Evolutionary conservation across 768 basidiomycete genomes (phyloP).

Genomic region (Candolleomyces eurysporus): DNA sequence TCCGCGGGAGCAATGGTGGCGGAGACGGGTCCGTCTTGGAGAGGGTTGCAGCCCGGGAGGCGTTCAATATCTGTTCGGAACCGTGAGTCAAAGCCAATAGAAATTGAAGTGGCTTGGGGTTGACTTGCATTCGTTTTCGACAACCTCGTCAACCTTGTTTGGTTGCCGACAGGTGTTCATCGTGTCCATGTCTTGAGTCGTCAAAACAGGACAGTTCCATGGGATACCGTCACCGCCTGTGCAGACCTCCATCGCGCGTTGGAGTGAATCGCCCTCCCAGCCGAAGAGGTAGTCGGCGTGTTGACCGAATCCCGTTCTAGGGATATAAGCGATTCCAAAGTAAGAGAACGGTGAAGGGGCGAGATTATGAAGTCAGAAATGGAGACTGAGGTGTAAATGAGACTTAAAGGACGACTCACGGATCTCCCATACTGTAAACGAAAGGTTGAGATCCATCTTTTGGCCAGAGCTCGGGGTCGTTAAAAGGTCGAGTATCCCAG

Average conservation of each 20-base stretch:
- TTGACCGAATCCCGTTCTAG: constrained; percentile 9
- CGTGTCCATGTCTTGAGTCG: constrained; percentile 10
- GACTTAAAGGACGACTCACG: not conserved
- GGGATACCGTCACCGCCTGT: constrained; percentile 8
- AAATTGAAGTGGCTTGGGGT: not conserved
- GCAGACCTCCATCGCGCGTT: constrained; percentile 11
- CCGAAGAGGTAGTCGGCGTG: constrained; percentile 13
- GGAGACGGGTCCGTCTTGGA: constrained; percentile 6
- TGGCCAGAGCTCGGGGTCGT: constrained; percentile 8
- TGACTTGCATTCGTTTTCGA: constrained; percentile 7
- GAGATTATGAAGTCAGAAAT: not conserved
- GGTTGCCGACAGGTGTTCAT: constrained; percentile 9
- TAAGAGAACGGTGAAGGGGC: too few species aligned
- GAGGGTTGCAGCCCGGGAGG: constrained; percentile 10
- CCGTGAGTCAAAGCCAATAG: not conserved
- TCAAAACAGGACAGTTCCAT: constrained; percentile 8
- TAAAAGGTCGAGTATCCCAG: constrained; percentile 12
- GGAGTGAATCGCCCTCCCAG: constrained; percentile 12
- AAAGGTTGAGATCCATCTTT: constrained; percentile 10
- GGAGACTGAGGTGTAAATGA: not conserved
- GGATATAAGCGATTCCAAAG: too few species aligned
- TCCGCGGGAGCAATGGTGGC: not conserved
- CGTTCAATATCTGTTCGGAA: not conserved
- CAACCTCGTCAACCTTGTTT: constrained; percentile 7
- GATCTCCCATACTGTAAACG: constrained; percentile 12